These are phyloP conservation scores for Novakomyces olei DNA, from an alignment of 805 yeast species.

Conservation along the genomic window DNA sequence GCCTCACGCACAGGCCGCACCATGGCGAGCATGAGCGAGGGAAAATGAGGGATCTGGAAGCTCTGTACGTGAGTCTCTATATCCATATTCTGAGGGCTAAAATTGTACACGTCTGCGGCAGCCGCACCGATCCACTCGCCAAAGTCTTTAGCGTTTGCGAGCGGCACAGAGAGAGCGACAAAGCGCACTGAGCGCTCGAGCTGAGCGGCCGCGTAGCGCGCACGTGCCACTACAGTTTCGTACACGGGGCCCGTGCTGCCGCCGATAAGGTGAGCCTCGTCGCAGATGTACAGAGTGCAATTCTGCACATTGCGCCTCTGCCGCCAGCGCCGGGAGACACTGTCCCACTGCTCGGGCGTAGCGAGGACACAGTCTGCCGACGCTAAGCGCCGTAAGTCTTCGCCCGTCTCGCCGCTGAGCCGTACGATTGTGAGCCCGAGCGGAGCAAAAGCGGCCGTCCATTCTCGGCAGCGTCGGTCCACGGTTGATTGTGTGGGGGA, in stretches of 20 bases:
- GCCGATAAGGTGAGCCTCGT: slow-evolving; percentile 50
- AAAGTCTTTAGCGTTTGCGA: slow-evolving; percentile 55
- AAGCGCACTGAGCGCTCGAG: slow-evolving; percentile 36
- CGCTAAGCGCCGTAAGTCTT: slow-evolving; percentile 35
- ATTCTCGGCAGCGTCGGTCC: slow-evolving; percentile 24
- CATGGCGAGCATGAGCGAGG: slow-evolving; percentile 31
- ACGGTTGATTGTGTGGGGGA: slow-evolving; percentile 37
- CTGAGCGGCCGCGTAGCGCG: slow-evolving; percentile 47
- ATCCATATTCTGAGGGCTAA: slow-evolving; percentile 37
- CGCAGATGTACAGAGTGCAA: slow-evolving; percentile 47
- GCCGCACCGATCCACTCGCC: slow-evolving; percentile 72
- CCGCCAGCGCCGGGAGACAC: slow-evolving; percentile 61
- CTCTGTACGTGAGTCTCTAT: slow-evolving; percentile 33
- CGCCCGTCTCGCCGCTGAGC: slow-evolving; percentile 33
- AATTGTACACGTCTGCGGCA: slow-evolving; percentile 40
- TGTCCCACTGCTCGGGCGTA: slow-evolving; percentile 62
- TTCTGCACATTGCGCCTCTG: slow-evolving; percentile 43
- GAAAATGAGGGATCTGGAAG: slow-evolving; percentile 25
- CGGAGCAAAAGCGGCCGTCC: slow-evolving; percentile 30
- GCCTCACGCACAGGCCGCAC: slow-evolving; percentile 26
- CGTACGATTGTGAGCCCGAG: slow-evolving; percentile 35
- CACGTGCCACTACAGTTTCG: slow-evolving; percentile 48
- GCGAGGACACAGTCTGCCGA: slow-evolving; percentile 45
- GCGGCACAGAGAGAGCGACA: slow-evolving; percentile 45
- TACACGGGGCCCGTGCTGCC: slow-evolving; percentile 37